Percentiles rank a stretch among this genome's conserved stretches.
These are phyloP conservation scores for Capsella rubella DNA, from an alignment of 441 rosid genomes.

Conservation along the genomic window DNA sequence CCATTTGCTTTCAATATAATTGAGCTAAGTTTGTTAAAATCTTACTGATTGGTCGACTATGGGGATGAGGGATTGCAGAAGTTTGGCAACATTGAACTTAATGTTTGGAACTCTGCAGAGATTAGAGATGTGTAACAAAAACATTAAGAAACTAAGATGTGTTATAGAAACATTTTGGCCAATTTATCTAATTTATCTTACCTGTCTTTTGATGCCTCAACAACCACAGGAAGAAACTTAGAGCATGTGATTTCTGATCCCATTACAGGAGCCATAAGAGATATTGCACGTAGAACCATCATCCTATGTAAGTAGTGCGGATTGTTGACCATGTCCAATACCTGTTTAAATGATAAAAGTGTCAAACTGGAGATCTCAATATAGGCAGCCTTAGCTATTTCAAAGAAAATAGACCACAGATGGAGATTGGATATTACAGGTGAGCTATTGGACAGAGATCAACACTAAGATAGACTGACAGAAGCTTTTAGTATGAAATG, in stretches of 20 bases:
- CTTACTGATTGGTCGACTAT: conserved; percentile 95
- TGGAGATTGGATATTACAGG: neutral
- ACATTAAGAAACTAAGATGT: conserved; percentile 10
- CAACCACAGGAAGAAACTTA: conserved; percentile 79
- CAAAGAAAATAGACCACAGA: neutral
- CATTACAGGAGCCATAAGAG: conserved; percentile 96
- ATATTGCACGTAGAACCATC: conserved; percentile 92
- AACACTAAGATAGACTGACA: neutral
- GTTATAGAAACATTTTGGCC: neutral
- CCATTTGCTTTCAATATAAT: neutral
- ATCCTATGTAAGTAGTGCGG: conserved; percentile 92
- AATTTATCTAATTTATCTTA: conserved; percentile 33
- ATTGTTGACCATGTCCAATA: conserved; percentile 86
- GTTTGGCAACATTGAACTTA: conserved; percentile 97
- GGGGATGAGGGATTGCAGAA: conserved; percentile 92
- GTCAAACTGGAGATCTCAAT: neutral
- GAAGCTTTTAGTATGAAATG: neutral
- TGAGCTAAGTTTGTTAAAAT: neutral
- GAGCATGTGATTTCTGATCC: conserved; percentile 94
- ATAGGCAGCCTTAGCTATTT: neutral
- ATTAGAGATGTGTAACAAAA: conserved; percentile 15
- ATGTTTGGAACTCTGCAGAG: conserved; percentile 89
- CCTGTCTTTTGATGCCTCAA: conserved; percentile 93
- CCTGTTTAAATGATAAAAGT: conserved; percentile 51
- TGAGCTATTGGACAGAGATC: neutral